Evolutionary conservation across 164 flowering plant species (phyloP).

Genomic region (Platanus orientalis): DNA sequence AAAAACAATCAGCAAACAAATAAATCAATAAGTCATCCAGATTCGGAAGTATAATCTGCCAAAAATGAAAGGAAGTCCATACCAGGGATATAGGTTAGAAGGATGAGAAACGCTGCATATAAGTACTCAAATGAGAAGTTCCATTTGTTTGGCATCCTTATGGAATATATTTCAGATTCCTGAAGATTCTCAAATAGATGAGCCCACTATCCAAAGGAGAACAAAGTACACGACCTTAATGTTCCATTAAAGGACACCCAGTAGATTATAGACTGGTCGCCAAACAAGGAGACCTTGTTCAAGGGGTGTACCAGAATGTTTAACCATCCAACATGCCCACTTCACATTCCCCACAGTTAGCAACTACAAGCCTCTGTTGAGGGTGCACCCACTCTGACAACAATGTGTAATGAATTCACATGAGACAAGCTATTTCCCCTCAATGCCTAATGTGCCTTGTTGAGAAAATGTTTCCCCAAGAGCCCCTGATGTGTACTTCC

Average conservation of each 20-base stretch:
- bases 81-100: conserved; percentile 80
- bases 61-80: conserved; percentile 13
- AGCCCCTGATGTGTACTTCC: background rate
- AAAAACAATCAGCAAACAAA: conserved; percentile 3
- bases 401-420: too few relatives aligned
- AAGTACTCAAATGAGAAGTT: conserved; percentile 87
- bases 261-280: background rate
- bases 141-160: conserved; percentile 96
- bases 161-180: conserved; percentile 63
- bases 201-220: background rate
- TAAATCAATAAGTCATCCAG: background rate
- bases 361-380: too few relatives aligned
- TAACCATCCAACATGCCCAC: too few relatives aligned
- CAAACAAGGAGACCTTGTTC: background rate
- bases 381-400: too few relatives aligned
- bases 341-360: too few relatives aligned
- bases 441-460: too few relatives aligned
- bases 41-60: background rate
- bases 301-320: too few relatives aligned
- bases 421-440: too few relatives aligned
- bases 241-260: background rate
- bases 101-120: conserved; percentile 49
- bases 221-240: background rate
- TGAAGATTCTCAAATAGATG: conserved; percentile 25
- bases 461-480: too few relatives aligned